Base-by-base conservation (phyloP, 805 yeast species). In the Wickerhamiella bombiphila region DNA sequence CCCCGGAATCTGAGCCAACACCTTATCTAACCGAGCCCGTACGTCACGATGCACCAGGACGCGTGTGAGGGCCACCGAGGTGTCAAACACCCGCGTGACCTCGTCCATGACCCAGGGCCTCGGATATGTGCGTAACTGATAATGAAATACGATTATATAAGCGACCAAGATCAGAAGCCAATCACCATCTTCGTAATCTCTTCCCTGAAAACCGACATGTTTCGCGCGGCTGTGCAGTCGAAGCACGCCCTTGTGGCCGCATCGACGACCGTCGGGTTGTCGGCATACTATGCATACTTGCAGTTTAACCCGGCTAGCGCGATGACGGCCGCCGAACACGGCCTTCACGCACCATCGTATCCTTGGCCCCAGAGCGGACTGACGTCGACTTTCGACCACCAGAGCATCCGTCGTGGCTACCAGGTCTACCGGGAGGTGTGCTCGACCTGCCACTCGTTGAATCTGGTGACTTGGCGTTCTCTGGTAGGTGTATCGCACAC, bases 251-350 rank as follows among this genome's bases (percentile, higher is more conserved):
- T 57, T 39, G 55, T 67, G 48, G 62, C 64, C 25, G 64, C 74
- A 42, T 76, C 74, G 50, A 80, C 80, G 42, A 68, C 72, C 36
- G 68, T 79, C 42, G 93, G 93, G 48, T 64, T 79, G 45, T 69
- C 80, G 41, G 82, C 91, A 33, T 77, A 86, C 40, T 79, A 77
- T 59, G 63, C 77, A 55, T 82, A 82, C 64, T 74, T 80, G 53
- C 93, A 79, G 56, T 69, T 85, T 22, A 72, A 76, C 61, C 76
- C 83, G 46, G 95, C 95, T 42, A 75, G 72, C 55, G 97, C 97
- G 56, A 80, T 88, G 93, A 86, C 98, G 40, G 93, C 91, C 49
- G 95, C 97, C 50, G 98, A 91, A 68, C 97, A 91, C 66, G 98
- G 98, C 51, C 72, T 91, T 58, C 98, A 91, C 63, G 78, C 98